Percentiles rank a stretch among this genome's conserved stretches.
phyloP scores from a whole-genome alignment of 2,329 filamentous ascomycete genomes.

The Aspergillus neoniger region DNA sequence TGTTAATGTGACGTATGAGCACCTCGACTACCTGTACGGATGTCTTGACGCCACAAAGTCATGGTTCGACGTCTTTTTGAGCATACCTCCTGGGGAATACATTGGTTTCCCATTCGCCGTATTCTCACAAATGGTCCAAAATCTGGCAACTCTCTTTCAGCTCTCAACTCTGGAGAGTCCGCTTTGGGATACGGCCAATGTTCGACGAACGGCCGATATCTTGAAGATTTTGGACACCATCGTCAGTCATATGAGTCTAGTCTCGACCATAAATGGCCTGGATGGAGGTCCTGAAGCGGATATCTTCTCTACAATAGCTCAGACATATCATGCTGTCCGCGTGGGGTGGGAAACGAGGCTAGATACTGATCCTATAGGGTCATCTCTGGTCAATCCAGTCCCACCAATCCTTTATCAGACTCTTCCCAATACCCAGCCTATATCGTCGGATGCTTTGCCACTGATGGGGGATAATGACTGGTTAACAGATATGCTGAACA shows the following conservation, averaged over 20 bases:
- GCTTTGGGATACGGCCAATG: conserved; percentile 8
- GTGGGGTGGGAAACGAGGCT: conserved; percentile 12
- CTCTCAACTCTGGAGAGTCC: conserved; percentile 10
- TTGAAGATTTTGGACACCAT: conserved; percentile 4
- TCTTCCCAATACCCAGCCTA: not conserved
- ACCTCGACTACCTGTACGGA: conserved; percentile 7
- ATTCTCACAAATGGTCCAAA: conserved; percentile 13
- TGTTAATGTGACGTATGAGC: not conserved
- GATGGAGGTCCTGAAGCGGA: conserved; percentile 8
- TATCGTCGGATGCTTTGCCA: not conserved
- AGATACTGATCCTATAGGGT: not conserved
- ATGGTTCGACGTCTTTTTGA: conserved; percentile 13
- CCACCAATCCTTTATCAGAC: not conserved
- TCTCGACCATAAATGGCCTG: not conserved
- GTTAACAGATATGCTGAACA: conserved; percentile 9
- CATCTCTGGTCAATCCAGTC: not conserved
- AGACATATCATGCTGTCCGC: conserved; percentile 9
- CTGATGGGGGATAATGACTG: conserved; percentile 6
- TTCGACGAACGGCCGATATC: conserved; percentile 9
- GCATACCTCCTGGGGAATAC: conserved; percentile 9
- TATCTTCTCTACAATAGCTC: conserved; percentile 8
- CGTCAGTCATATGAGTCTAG: conserved; percentile 6
- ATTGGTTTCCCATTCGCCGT: conserved; percentile 7
- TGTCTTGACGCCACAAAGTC: conserved; percentile 16
- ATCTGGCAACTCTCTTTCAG: conserved; percentile 11